Evolutionary conservation across 352 stramenopile genomes (phyloP), one percentile per base, ranked within the genome.

Genomic region (Phytophthora idaei): DNA sequence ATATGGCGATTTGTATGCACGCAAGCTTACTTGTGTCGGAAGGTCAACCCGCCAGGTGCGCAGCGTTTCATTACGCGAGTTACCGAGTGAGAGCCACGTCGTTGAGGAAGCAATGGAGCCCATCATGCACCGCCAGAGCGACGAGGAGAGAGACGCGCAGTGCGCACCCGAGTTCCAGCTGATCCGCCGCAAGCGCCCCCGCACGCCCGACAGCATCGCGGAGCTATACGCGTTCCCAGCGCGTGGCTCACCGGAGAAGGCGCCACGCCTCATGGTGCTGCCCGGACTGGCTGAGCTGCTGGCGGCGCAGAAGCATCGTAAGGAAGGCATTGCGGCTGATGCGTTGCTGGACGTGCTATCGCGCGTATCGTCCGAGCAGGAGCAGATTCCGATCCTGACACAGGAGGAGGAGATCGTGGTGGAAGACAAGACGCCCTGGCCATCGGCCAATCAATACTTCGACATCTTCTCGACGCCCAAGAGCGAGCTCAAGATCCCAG

Each of bases 361-460:
- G 4, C 53, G 59, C n/a, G 53, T 67, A 29, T 65, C 69, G 14
- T 58, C 47, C 15, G 34, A 61, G 49, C 61, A 74, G 53, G 15
- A 65, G 34, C 27, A 59, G 42, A 41, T 50, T 2, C 11, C 21
- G 7, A 5, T 17, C 8, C n/a, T 32, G 27, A 37, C 49, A 28
- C 41, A 46, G 34, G 64, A 80, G 27, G 64, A 81, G 8, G 76
- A 83, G 42, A 59, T 67, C 10, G 76, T 85, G 29, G 46, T 72
- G 14, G 81, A 90, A 36, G 83, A 91, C 72, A 91, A 91, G 76
- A 89, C 82, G 6, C 84, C 82, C n/a, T 90, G 82, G 84, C 84
- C 82, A 17, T 90, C 84, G 41, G 84, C 84, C 4, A 83, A 67
- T 51, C 77, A 90, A 58, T 90, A 92, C 73, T 65, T 78, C 53